Base-by-base conservation (phyloP, 306 rosid species). In the Argentina anserina region DNA sequence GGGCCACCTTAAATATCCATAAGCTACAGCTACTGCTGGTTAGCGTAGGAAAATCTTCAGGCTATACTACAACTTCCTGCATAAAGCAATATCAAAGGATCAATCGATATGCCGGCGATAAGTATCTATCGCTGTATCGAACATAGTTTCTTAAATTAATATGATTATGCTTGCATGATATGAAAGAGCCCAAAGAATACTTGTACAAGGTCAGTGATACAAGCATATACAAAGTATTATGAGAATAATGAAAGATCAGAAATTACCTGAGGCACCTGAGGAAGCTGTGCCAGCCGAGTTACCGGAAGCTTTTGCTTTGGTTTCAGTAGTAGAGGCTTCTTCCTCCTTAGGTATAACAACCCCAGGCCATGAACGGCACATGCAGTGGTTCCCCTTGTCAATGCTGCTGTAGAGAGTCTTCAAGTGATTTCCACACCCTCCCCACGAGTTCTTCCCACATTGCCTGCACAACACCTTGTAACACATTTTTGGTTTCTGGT, bases 281-380 rank as follows among this genome's bases (percentile, higher is more conserved):
- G n/a, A n/a, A n/a, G n/a, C n/a, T n/a, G n/a, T n/a, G n/a, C n/a
- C n/a, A n/a, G n/a, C n/a, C n/a, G n/a, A n/a, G n/a, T n/a, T n/a
- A n/a, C n/a, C n/a, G n/a, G n/a, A n/a, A n/a, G n/a, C n/a, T n/a
- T n/a, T n/a, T 0, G 58, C 14, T 37, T 83, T 56, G 7, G 80
- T 71, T 7, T 3, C 61, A 40, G 78, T 20, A 33, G 4, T 5
- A 26, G 76, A 0, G 0, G 40, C 28, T 9, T 17, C 50, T 0
- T n/a, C n/a, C n/a, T n/a, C 40, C 1, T 86, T 26, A 23, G 81
- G 71, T 0, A 73, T 73, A 25, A 62, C 73, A 43, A 88, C 79
- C 14, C 93, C 97, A n/a, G 91, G 97, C 94, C 97, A 90, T 0
- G 90, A 62, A 63, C 87, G 86, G 79, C 94, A 90, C 84, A 75